phyloP scores from a whole-genome alignment of 495 filamentous ascomycete species.

The Hypoxylon crocopeplum region DNA sequence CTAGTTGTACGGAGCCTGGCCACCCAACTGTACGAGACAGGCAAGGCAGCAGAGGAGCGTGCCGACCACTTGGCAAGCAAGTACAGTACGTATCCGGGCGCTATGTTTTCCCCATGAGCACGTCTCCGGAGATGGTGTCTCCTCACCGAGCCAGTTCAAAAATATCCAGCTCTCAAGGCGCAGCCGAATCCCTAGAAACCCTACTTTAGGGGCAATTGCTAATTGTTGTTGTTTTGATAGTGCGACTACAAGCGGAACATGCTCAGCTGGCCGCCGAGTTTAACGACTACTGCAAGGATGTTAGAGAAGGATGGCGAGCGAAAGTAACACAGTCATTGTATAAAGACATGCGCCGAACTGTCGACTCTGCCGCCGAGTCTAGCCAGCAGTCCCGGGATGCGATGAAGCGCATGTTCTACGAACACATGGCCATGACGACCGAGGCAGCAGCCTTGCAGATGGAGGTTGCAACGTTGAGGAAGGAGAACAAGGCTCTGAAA shows the following conservation, averaged over 20 bases:
- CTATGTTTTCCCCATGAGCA: too few relatives aligned
- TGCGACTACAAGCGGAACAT: constrained; percentile 1
- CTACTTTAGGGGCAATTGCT: too few relatives aligned
- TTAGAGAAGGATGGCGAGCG: not conserved
- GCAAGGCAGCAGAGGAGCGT: not conserved
- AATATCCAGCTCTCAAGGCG: too few relatives aligned
- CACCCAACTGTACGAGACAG: not conserved
- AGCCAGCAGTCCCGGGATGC: not conserved
- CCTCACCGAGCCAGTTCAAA: too few relatives aligned
- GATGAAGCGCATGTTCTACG: constrained; percentile 7
- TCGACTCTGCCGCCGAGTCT: not conserved
- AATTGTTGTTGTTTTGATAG: too few relatives aligned
- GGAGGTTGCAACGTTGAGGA: too few relatives aligned
- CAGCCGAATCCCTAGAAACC: too few relatives aligned
- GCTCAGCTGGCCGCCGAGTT: not conserved
- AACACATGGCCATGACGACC: not conserved
- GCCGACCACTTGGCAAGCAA: not conserved
- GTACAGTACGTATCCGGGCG: too few relatives aligned
- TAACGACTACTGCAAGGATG: constrained; percentile 1
- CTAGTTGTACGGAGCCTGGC: not conserved
- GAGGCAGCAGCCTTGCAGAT: not conserved
- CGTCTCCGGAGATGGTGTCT: too few relatives aligned
- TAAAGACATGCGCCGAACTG: not conserved
- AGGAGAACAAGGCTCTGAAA: too few relatives aligned
- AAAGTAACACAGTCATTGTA: not conserved